A percentile compares a stretch with the other conserved stretches of the same genome.
Evolutionary conservation across 2,329 filamentous ascomycete genomes (phyloP).

Genomic region (Talaromyces sp.): DNA sequence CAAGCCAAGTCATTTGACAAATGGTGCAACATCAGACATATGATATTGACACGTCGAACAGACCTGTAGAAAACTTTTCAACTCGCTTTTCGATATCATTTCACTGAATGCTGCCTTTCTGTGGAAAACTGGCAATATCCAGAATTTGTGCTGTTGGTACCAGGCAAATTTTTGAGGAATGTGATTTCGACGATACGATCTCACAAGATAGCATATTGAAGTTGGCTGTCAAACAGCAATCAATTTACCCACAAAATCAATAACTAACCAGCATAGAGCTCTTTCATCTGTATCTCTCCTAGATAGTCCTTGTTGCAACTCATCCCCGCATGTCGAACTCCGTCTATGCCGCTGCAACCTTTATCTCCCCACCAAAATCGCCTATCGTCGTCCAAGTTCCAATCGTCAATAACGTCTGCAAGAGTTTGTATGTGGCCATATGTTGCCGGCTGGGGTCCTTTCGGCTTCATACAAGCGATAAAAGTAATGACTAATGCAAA

Average conservation of each 20-base stretch:
- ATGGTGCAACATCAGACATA: background rate
- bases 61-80: background rate
- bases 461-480: background rate
- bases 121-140: background rate
- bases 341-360: background rate
- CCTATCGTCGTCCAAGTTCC: background rate
- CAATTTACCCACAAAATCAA: background rate
- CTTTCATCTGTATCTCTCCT: background rate
- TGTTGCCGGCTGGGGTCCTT: background rate
- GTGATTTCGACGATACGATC: background rate
- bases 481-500: background rate
- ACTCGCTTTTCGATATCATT: background rate
- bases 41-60: background rate
- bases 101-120: background rate
- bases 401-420: constrained; percentile 6
- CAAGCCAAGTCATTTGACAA: no score
- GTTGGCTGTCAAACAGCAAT: background rate
- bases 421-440: constrained; percentile 12
- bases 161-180: background rate
- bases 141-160: background rate
- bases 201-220: background rate
- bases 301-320: background rate
- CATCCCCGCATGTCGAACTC: background rate
- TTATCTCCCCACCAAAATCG: constrained; percentile 11
- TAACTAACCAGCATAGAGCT: background rate